Percentiles rank a stretch among this genome's conserved stretches.
Conservation (phyloP, 306 rosid genomes). For the Senna siamea region DNA sequence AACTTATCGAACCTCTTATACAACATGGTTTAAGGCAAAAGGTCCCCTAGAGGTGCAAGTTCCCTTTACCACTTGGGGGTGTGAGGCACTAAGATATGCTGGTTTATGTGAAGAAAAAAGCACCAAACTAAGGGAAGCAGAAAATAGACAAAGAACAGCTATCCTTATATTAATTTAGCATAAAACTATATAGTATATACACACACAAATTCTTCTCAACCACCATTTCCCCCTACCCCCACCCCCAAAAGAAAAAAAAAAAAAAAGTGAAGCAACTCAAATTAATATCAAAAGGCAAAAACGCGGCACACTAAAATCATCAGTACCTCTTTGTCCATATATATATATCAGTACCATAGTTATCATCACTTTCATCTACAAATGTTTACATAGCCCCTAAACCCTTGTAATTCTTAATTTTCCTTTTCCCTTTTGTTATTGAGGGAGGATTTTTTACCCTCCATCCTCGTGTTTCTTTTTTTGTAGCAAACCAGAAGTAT, state of each 20-base stretch:
- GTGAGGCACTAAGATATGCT: background rate
- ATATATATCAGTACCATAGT: too few relatives aligned
- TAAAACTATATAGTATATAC: too few relatives aligned
- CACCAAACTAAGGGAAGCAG: too few relatives aligned
- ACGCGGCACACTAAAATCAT: background rate
- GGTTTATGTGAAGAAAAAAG: background rate
- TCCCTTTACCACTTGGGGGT: background rate
- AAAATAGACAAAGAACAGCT: too few relatives aligned
- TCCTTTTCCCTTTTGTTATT: background rate
- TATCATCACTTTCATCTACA: background rate
- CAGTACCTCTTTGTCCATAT: too few relatives aligned
- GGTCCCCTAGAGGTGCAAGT: background rate
- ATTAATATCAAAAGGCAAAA: background rate
- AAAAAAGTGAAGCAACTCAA: background rate
- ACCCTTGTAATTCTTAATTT: background rate
- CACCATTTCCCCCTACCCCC: too few relatives aligned
- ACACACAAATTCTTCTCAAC: too few relatives aligned
- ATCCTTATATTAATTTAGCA: too few relatives aligned
- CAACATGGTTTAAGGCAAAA: background rate
- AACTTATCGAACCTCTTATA: background rate
- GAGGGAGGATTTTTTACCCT: background rate
- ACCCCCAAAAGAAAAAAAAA: too few relatives aligned
- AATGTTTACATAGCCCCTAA: background rate
- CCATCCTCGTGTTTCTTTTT: background rate
- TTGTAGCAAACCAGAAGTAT: background rate